Base-by-base conservation (phyloP, 2,329 filamentous ascomycete species). In the Verticillium tricorpus region DNA sequence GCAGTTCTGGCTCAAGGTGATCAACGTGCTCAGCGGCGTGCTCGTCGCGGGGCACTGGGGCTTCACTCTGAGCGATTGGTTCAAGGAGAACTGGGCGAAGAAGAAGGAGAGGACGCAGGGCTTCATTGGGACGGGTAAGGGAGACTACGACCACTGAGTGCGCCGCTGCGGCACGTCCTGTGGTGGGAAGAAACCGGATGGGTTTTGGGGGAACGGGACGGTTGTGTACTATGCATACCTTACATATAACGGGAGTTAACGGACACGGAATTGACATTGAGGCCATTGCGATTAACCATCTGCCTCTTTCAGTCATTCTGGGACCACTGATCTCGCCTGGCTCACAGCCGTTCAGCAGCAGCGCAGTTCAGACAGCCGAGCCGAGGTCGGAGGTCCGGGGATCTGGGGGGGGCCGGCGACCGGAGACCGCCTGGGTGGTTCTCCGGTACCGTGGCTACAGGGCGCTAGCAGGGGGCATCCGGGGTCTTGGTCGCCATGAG, bases 21-120 rank as follows among this genome's bases (percentile, higher is more conserved):
- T 98, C 67, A 99, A 99, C 76, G 90, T 98, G 19, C 82, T 97
- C 12, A 91, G 88, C 63, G 95, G 95, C 15, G 92, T 97, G 22
- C 80, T 99, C 66, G 95, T 99, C 5, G 92, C 94, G 1, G 93
- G 93, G 2, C 92, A 96, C 66, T 99, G 95, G 95, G 84, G 91
- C 58, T 98, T 91, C 75, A 92, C 93, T 67, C 80, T 99, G 66
- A 88, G 81, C 57, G 91, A 94, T 66, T 97, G 92, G 91, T 78
- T 82, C 1, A 76, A 76, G 52, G 84, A 85, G 66, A 81, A 87
- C 4, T 66, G 82, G 61, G 83, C 85, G 2, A 76, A 75, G 67
- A 77, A 81, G 65, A 74, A 80, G 67, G 75, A 80, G 57, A 76
- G 73, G 62, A 75, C 72, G 50, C 77, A 65, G 50, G 64, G 64